These are phyloP conservation scores for Leccinum uliginosum DNA, from an alignment of 768 basidiomycete genomes.

Conservation along the genomic window DNA sequence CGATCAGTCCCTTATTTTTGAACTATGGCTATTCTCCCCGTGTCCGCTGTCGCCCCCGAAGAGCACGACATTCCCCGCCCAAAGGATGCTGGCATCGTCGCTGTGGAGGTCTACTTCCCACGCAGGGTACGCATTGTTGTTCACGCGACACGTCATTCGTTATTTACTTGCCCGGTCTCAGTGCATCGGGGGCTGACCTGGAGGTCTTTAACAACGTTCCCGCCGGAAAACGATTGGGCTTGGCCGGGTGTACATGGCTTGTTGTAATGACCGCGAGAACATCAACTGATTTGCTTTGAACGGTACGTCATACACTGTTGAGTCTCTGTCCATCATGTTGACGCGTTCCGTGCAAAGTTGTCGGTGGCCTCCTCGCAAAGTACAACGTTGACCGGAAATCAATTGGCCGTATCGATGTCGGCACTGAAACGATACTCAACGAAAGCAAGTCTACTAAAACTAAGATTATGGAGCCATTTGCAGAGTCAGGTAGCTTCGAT, in stretches of 20 bases:
- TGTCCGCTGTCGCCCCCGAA: constrained; percentile 6
- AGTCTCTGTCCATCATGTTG: background rate
- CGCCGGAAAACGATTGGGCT: constrained; percentile 98
- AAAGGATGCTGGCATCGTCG: constrained; percentile 92
- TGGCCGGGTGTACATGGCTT: constrained; percentile 97
- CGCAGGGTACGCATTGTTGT: constrained; percentile 57
- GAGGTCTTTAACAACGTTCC: constrained; percentile 93
- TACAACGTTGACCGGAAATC: no score
- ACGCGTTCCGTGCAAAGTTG: constrained; percentile 47
- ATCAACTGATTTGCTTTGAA: constrained; percentile 97
- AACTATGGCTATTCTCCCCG: constrained; percentile 25
- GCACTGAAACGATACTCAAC: no score
- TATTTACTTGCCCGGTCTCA: constrained; percentile 29
- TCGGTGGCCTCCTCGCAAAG: constrained; percentile 84
- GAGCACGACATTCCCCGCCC: constrained; percentile 48
- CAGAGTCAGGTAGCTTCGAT: no score
- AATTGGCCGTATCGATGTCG: no score
- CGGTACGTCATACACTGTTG: constrained; percentile 46
- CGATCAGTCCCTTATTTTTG: background rate
- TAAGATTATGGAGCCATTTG: no score
- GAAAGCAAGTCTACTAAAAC: no score
- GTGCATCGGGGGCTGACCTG: constrained; percentile 94
- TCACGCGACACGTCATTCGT: constrained; percentile 6
- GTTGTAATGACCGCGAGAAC: constrained; percentile 97
- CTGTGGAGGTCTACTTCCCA: constrained; percentile 93